Evolutionary conservation across 148 eudicot species (phyloP).

Genomic region (Beta vulgaris): DNA sequence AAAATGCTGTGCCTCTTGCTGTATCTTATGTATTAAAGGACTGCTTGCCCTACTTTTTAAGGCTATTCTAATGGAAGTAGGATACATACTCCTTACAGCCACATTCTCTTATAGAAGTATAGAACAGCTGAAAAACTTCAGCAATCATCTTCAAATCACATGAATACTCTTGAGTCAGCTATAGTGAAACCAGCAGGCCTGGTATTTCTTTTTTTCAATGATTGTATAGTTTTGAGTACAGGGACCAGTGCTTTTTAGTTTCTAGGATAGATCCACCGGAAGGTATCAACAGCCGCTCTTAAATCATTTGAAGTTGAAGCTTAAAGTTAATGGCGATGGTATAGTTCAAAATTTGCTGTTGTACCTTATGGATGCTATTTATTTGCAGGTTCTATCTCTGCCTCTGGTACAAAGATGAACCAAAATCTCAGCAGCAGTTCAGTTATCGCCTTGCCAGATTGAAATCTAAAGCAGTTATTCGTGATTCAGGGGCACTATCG

Average conservation of each 20-base stretch:
- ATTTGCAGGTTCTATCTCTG: slow-evolving; percentile 87
- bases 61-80: too few relatives aligned
- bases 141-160: too few relatives aligned
- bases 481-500: slow-evolving; percentile 59
- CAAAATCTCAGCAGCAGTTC: slow-evolving; percentile 50
- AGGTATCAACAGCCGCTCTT: background rate
- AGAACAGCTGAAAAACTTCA: too few relatives aligned
- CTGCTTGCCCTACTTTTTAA: too few relatives aligned
- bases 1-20: too few relatives aligned
- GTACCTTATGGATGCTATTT: slow-evolving; percentile 2
- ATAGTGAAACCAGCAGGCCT: too few relatives aligned
- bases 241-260: background rate
- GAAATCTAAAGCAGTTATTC: slow-evolving; percentile 67
- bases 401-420: slow-evolving; percentile 93
- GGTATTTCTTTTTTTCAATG: too few relatives aligned
- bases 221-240: background rate
- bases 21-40: too few relatives aligned
- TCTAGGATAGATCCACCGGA: background rate
- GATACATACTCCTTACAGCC: too few relatives aligned
- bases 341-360: background rate
- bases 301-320: background rate
- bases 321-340: background rate
- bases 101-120: too few relatives aligned
- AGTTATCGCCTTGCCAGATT: slow-evolving; percentile 63
- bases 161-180: too few relatives aligned